phyloP scores from a whole-genome alignment of 164 flowering plant species.

The Dillenia turbinata region DNA sequence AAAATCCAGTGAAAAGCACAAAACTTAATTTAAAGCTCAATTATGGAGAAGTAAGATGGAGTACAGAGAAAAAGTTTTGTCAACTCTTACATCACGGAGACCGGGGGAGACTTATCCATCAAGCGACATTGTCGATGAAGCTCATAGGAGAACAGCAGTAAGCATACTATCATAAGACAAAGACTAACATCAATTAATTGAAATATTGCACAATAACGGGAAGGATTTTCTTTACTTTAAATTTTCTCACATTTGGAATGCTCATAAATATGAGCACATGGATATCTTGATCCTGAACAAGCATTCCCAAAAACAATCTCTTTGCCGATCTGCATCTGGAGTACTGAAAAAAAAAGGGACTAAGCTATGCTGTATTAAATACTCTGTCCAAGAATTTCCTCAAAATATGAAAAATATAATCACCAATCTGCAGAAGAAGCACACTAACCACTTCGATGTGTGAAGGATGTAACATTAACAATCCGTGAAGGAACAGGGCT shows the following conservation, averaged over 20 bases:
- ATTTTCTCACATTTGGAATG: conserved; percentile 66
- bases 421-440: neutral
- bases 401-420: neutral
- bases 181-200: conserved; percentile 6
- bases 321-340: conserved; percentile 38
- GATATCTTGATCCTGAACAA: conserved; percentile 41
- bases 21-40: neutral
- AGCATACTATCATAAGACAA: conserved; percentile 46
- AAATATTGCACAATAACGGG: neutral
- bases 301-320: conserved; percentile 46
- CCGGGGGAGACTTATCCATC: conserved; percentile 32
- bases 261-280: conserved; percentile 68
- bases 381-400: neutral
- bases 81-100: conserved; percentile 71
- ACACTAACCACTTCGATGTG: conserved; percentile 72
- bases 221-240: neutral
- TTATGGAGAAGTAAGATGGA: neutral
- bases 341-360: conserved; percentile 31
- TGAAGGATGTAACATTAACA: conserved; percentile 86
- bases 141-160: conserved; percentile 72
- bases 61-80: neutral
- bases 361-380: neutral
- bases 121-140: conserved; percentile 58
- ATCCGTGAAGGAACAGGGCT: conserved; percentile 76
- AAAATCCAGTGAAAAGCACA: neutral